A percentile compares a stretch with the other conserved stretches of the same genome.
phyloP scores from a whole-genome alignment of 192 early-diverging fungal genomes.

The Backusella liffmaniae region DNA sequence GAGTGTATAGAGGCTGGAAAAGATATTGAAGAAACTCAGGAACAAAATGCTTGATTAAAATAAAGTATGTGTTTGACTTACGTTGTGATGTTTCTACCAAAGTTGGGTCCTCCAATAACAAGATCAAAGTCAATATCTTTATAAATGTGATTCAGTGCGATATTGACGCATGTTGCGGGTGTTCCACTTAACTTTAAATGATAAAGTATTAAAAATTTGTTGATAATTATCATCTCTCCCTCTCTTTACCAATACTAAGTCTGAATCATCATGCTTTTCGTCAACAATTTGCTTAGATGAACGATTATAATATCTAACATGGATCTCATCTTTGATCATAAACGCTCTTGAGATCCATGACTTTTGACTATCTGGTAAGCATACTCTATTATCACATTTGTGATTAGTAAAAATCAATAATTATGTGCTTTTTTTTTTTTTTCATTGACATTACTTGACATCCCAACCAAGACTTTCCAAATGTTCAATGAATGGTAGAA shows the following conservation, averaged over 20 bases:
- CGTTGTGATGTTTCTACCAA: constrained; percentile 40
- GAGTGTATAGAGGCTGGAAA: constrained; percentile 33
- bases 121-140: constrained; percentile 40
- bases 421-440: background rate
- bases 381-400: constrained; percentile 17
- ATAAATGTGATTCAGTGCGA: constrained; percentile 40
- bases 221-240: background rate
- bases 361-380: constrained; percentile 42
- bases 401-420: background rate
- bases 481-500: constrained; percentile 28
- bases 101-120: constrained; percentile 43
- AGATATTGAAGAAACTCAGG: background rate
- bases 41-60: background rate
- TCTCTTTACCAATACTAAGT: constrained; percentile 36
- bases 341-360: constrained; percentile 50
- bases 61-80: background rate
- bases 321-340: constrained; percentile 37
- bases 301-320: constrained; percentile 35
- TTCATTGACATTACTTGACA: constrained; percentile 22
- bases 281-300: constrained; percentile 1
- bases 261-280: constrained; percentile 18
- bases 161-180: constrained; percentile 47
- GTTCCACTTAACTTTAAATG: constrained; percentile 29
- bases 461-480: constrained; percentile 31
- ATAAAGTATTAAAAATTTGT: background rate